Evolutionary conservation across 2,329 filamentous ascomycete genomes (phyloP).

Genomic region (Clathrospora elynae): DNA sequence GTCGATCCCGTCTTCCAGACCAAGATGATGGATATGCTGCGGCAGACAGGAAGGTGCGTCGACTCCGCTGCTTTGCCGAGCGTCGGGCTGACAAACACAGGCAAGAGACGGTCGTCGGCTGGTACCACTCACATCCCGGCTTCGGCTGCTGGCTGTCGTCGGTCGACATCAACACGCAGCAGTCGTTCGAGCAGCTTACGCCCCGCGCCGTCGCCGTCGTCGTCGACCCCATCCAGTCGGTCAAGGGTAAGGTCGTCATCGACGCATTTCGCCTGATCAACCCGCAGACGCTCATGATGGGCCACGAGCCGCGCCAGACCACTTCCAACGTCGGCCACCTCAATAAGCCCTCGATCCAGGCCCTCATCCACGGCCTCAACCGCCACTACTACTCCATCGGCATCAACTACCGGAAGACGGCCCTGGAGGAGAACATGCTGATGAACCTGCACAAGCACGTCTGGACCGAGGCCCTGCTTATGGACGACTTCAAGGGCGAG

Average conservation of each 20-base stretch:
- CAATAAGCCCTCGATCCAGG: constrained; percentile 99
- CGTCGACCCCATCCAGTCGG: constrained; percentile 97
- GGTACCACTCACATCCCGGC: constrained; percentile 99
- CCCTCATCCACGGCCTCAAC: constrained; percentile 96
- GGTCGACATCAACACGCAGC: constrained; percentile 99
- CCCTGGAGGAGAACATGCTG: constrained; percentile 97
- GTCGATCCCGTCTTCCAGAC: constrained; percentile 99
- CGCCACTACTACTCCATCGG: constrained; percentile 99
- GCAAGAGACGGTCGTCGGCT: constrained; percentile 95
- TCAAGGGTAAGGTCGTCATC: constrained; percentile 99
- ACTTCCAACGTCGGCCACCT: constrained; percentile 97
- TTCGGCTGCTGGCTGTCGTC: constrained; percentile 99
- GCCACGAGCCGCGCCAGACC: constrained; percentile 95
- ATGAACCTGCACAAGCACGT: constrained; percentile 99
- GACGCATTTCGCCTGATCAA: constrained; percentile 99
- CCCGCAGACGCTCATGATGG: constrained; percentile 95
- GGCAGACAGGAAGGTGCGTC: constrained; percentile 91
- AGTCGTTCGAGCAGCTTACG: constrained; percentile 99
- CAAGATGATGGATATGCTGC: constrained; percentile 99
- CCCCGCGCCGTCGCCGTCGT: constrained; percentile 96
- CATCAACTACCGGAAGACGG: constrained; percentile 98
- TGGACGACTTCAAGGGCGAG: constrained; percentile 92
- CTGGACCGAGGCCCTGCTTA: constrained; percentile 96
- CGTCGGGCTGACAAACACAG: constrained; percentile 56
- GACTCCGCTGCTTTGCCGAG: too few relatives aligned